Conservation (phyloP, 805 yeast genomes). For the Lipomyces orientalis region DNA sequence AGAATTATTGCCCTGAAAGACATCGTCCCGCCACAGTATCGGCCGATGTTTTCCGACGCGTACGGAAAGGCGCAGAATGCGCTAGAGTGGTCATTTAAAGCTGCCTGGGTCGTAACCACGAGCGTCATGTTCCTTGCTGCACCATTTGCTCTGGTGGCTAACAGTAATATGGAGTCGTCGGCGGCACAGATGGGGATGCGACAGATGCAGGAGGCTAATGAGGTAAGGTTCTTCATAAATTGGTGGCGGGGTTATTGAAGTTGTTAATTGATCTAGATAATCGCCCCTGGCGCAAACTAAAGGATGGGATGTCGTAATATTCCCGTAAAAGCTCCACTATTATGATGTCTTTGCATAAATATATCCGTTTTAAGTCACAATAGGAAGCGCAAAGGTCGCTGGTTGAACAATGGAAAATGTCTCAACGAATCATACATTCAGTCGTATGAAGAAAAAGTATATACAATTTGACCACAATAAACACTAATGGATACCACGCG, state of each 20-base stretch:
- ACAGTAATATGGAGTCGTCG: slow-evolving; percentile 16
- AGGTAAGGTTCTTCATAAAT: slow-evolving; percentile 13
- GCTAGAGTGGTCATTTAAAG: slow-evolving; percentile 53
- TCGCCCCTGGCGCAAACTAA: slow-evolving; percentile 28
- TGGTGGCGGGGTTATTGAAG: neutral
- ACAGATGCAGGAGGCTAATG: slow-evolving; percentile 81
- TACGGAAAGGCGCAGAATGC: slow-evolving; percentile 49
- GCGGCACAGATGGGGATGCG: slow-evolving; percentile 50
- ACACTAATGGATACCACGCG: neutral
- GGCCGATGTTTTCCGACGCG: slow-evolving; percentile 54
- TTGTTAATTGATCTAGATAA: slow-evolving; percentile 17
- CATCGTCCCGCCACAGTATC: slow-evolving; percentile 85
- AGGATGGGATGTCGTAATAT: neutral
- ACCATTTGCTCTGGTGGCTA: slow-evolving; percentile 78
- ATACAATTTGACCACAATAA: slow-evolving; percentile 1
- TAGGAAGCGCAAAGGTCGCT: neutral
- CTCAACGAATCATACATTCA: neutral
- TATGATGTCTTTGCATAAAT: slow-evolving; percentile 1
- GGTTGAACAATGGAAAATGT: no score
- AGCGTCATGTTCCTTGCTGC: slow-evolving; percentile 86
- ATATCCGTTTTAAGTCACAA: neutral
- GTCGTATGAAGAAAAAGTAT: slow-evolving; percentile 1
- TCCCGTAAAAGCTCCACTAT: neutral
- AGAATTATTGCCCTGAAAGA: slow-evolving; percentile 92
- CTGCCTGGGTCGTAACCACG: slow-evolving; percentile 86